Base-by-base conservation (phyloP, 139 green algal species). In the Gonium pectorale region DNA sequence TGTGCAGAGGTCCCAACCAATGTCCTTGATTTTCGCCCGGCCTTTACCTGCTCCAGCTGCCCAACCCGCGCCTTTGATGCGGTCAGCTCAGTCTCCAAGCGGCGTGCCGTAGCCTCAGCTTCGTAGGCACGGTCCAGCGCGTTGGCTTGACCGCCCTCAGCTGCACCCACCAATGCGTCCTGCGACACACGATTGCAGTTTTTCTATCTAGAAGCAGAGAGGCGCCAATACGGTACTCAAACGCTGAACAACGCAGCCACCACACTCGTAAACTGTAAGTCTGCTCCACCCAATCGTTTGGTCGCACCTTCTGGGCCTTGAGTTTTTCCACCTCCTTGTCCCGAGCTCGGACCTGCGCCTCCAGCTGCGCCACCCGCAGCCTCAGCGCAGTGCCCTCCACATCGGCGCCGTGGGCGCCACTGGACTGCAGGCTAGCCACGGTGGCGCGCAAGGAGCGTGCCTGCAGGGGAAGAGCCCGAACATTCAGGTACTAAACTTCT, bases 51-150 rank as follows among this genome's bases (percentile, higher is more conserved):
- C n/a, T 89, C 85, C 43, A 86, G 78, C 59, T 81, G 68, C 19
- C 35, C 66, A 1, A 82, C 27, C 17, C 63, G 31, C 8, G 78
- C 9, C 11, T 51, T 37, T 8, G 83, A 35, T 11, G 59, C 35
- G 0, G 51, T 31, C 35, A 49, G 19, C 79, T 89, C 85, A 21
- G 56, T n/a, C 19, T 83, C 64, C 49, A 66, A n/a, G 7, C 62
- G 27, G 37, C 68, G 68, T 0, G 70, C 79, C 29, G 49, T 49
- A 2, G 44, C 70, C 78, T 89, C 85, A 29, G 68, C 69, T 37
- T 79, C 78, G 60, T 83, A 89, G 5, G 85, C 85, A 2, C 85
- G 85, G 40, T 86, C 79, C 46, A 78, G 85, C 24, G 85, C 85
- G 38, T 79, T 78, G 62, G 85, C 85, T 44, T 64, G 59, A 1